A percentile compares a stretch with the other conserved stretches of the same genome.
phyloP scores from a whole-genome alignment of 257 asterid genomes.

The Solanum ossicruentum region DNA sequence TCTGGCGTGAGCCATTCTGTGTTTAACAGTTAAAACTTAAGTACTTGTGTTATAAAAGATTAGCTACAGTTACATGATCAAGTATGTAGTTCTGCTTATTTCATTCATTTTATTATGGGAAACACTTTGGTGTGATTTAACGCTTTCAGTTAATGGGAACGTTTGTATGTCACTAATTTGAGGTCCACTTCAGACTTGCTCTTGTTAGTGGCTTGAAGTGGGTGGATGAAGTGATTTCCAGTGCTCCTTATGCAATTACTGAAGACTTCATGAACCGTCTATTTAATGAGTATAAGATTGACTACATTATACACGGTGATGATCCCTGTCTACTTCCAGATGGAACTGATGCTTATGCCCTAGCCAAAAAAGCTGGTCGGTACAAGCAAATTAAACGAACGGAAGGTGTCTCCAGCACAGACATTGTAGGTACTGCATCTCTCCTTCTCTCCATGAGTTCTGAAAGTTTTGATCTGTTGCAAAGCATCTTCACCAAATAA shows the following conservation, averaged over 20 bases:
- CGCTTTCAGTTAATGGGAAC: not conserved
- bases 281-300: constrained; percentile 77
- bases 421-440: constrained; percentile 81
- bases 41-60: not conserved
- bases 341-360: constrained; percentile 95
- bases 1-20: not conserved
- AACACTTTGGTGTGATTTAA: not conserved
- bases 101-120: not conserved
- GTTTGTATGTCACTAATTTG: constrained; percentile 9
- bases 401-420: constrained; percentile 98
- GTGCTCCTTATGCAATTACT: constrained; percentile 83
- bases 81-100: not conserved
- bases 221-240: constrained; percentile 94
- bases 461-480: not conserved
- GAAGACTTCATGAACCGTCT: constrained; percentile 82
- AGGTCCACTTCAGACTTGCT: constrained; percentile 46
- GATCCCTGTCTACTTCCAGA: constrained; percentile 96
- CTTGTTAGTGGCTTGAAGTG: constrained; percentile 93
- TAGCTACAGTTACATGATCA: not conserved
- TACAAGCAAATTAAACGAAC: constrained; percentile 97
- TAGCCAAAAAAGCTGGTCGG: constrained; percentile 87
- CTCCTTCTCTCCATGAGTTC: constrained; percentile 8
- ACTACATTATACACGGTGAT: constrained; percentile 88
- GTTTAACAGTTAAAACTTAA: not conserved
- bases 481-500: not conserved